Conservation (phyloP, 163 green algal genomes). For the Chloromonas sp. region DNA sequence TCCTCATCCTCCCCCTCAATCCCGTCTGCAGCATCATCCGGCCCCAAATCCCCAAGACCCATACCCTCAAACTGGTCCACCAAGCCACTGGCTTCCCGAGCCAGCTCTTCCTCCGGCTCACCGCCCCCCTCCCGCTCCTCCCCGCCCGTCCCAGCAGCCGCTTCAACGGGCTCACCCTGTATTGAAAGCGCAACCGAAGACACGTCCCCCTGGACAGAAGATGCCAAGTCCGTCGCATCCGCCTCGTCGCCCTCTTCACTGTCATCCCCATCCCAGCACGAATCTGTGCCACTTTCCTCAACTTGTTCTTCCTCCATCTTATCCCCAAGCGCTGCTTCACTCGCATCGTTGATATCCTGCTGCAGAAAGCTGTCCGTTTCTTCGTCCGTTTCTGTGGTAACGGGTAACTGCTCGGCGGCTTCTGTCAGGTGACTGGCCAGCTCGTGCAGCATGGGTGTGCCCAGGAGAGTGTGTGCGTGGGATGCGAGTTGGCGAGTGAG, state of each 20-base stretch:
- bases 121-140: background rate
- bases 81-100: no score
- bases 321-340: background rate
- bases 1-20: background rate
- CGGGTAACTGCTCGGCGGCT: background rate
- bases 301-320: no score
- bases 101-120: background rate
- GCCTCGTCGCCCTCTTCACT: slow-evolving; percentile 1
- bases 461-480: slow-evolving; percentile 9
- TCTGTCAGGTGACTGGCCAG: slow-evolving; percentile 19
- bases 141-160: no score
- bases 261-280: slow-evolving; percentile 1
- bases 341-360: background rate
- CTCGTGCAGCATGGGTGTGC: slow-evolving; percentile 46
- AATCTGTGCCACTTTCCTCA: no score
- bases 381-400: no score
- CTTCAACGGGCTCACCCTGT: background rate
- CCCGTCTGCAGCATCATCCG: background rate
- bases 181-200: background rate
- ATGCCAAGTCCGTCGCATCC: background rate
- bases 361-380: no score
- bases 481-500: slow-evolving; percentile 43
- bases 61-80: no score
- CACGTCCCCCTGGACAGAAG: background rate
- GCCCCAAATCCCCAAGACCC: no score